Percentiles rank a stretch among this genome's conserved stretches.
phyloP scores from a whole-genome alignment of 1,284 basidiomycete genomes.

The Leccinum pachyderme region DNA sequence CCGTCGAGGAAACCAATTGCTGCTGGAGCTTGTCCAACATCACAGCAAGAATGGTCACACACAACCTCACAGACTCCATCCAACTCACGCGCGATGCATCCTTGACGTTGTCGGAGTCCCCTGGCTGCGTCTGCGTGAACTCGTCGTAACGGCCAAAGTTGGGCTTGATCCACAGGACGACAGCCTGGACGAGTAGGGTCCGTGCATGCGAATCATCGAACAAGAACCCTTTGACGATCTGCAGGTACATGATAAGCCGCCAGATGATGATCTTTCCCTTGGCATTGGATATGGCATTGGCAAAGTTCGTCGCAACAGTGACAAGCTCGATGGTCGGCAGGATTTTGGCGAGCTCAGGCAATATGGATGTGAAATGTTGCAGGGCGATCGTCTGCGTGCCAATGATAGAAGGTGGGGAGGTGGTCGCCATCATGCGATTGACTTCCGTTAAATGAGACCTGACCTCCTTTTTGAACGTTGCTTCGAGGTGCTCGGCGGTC shows the following conservation, averaged over 20 bases:
- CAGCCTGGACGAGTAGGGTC: conserved; percentile 79
- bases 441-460: conserved; percentile 76
- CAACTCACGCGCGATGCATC: conserved; percentile 83
- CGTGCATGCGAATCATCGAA: conserved; percentile 85
- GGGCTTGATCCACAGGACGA: conserved; percentile 93
- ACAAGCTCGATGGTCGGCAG: conserved; percentile 82
- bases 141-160: conserved; percentile 93
- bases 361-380: conserved; percentile 90
- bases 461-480: conserved; percentile 82
- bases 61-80: conserved; percentile 88
- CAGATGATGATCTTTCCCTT: conserved; percentile 90
- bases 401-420: conserved; percentile 81
- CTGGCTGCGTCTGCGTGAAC: conserved; percentile 57
- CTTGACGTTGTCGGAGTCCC: conserved; percentile 61
- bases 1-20: conserved; percentile 67
- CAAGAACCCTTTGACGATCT: conserved; percentile 84
- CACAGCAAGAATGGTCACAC: conserved; percentile 82
- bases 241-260: conserved; percentile 92
- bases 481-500: conserved; percentile 84
- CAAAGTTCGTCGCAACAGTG: conserved; percentile 83
- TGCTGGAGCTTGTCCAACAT: conserved; percentile 90
- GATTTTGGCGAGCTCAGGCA: conserved; percentile 84
- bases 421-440: conserved; percentile 85
- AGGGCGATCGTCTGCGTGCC: conserved; percentile 94
- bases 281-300: conserved; percentile 75